phyloP scores from a whole-genome alignment of 2,329 filamentous ascomycete genomes.

The Exophiala calicioides region DNA sequence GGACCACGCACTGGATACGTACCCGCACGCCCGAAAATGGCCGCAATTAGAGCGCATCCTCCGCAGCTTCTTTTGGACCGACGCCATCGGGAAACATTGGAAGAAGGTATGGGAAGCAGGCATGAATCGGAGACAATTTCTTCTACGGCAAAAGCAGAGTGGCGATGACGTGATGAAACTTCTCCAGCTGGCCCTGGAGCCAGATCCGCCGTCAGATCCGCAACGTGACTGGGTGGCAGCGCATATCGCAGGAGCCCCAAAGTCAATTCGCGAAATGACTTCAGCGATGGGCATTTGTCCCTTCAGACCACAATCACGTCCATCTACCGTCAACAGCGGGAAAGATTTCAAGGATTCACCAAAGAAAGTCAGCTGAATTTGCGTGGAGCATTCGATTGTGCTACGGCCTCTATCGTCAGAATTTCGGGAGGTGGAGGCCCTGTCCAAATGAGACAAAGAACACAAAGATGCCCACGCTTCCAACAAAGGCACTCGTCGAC shows the following conservation, averaged over 20 bases:
- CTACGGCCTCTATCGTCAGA: too few species aligned
- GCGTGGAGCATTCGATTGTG: too few species aligned
- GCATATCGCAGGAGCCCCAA: constrained; percentile 19
- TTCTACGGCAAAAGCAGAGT: constrained; percentile 6
- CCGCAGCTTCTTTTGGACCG: constrained; percentile 24
- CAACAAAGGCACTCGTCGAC: too few species aligned
- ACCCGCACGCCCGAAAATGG: constrained; percentile 22
- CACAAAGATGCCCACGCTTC: too few species aligned
- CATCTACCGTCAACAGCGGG: too few species aligned
- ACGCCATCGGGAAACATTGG: constrained; percentile 22
- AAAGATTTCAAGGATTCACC: too few species aligned
- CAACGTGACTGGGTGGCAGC: constrained; percentile 3
- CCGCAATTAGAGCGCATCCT: constrained; percentile 18
- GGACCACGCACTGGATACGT: constrained; percentile 21
- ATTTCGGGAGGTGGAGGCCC: too few species aligned
- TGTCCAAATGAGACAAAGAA: too few species aligned
- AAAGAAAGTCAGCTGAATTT: too few species aligned
- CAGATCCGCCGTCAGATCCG: constrained; percentile 1
- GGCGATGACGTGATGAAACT: not conserved
- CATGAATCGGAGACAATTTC: constrained; percentile 17
- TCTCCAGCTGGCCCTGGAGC: not conserved
- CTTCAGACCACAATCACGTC: constrained; percentile 11
- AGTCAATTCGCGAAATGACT: constrained; percentile 15
- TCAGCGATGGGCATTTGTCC: constrained; percentile 22
- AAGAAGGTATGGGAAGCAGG: constrained; percentile 20